Base-by-base conservation (phyloP, 2,329 filamentous ascomycete genomes). In the Calonectria montana region DNA sequence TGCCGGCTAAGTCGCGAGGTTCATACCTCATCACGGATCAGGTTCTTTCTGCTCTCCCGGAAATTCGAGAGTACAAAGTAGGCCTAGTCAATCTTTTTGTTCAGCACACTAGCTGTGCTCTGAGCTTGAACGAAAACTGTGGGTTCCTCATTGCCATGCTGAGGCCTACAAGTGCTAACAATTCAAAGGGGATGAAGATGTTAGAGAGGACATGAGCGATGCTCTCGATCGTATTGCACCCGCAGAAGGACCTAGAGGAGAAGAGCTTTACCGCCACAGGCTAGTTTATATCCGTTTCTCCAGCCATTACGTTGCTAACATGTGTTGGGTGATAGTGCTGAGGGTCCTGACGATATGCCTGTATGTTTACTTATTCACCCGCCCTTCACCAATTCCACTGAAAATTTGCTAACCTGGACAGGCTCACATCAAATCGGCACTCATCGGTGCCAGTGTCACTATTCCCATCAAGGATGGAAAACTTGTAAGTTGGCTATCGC, bases 281-380 rank as follows among this genome's bases (percentile, higher is more conserved):
- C 84, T 72, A 78, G 82, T 78, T 50, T 35, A 3, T 18, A 7
- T 37, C 4, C 18, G 7, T 16, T 18, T 25, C 41, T 18, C 29
- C 12, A 37, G 21, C 53, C 9, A 10, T 9, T 37, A n/a, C 18
- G 27, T 25, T 10, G 55, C 61, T 70, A 45, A 71, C 37, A 61
- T 37, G 65, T 25, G 71, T 61, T 39, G 48, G 23, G 8, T 18
- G 5, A 35, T 70, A 91, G 90, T 79, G 96, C 93, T 0, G 97
- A 98, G 87, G 97, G 97, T 0, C 84, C 86, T 64, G 97, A 99
- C 86, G 97, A 98, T 84, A 98, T 98, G 95, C 97, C 97, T 43
- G 93, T 94, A 81, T 73, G 82, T 77, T 25, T 27, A 43, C 31
- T 31, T 27, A 9, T 27, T 9, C 10, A 23, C 18, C 27, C 21